Evolutionary conservation across 2,329 filamentous ascomycete species (phyloP).

Genomic region (Cladosporium sp.): DNA sequence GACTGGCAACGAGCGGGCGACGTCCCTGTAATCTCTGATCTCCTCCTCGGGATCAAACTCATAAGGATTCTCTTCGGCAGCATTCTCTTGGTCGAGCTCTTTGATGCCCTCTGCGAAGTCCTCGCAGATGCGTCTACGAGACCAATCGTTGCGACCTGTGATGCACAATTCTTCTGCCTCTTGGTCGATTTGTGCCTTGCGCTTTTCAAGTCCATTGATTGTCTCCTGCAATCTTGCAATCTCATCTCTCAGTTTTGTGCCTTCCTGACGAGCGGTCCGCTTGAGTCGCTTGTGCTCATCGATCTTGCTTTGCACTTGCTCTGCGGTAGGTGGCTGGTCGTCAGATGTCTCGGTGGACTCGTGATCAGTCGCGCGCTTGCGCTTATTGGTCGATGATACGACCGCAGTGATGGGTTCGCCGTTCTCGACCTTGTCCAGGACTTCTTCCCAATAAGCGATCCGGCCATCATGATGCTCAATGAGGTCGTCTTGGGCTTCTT

Average conservation of each 20-base stretch:
- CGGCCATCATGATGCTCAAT: slow-evolving; percentile 43
- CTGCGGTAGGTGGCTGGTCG: slow-evolving; percentile 42
- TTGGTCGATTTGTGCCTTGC: slow-evolving; percentile 36
- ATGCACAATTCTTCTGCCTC: slow-evolving; percentile 50
- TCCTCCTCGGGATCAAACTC: slow-evolving; percentile 58
- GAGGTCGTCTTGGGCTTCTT: slow-evolving; percentile 35
- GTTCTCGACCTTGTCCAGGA: slow-evolving; percentile 40
- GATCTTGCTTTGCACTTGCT: slow-evolving; percentile 46
- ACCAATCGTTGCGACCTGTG: slow-evolving; percentile 57
- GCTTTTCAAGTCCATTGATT: slow-evolving; percentile 33
- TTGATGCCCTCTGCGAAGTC: slow-evolving; percentile 62
- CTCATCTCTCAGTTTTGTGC: slow-evolving; percentile 30
- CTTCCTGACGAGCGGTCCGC: slow-evolving; percentile 36
- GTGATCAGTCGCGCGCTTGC: slow-evolving; percentile 41
- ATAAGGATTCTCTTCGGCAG: slow-evolving; percentile 54
- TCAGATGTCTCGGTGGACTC: slow-evolving; percentile 23
- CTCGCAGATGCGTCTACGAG: slow-evolving; percentile 54
- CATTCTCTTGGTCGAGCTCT: slow-evolving; percentile 60
- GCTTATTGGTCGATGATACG: slow-evolving; percentile 41
- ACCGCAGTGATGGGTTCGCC: slow-evolving; percentile 48
- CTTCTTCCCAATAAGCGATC: slow-evolving; percentile 48
- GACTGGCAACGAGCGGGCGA: slow-evolving; percentile 58
- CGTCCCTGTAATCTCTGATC: slow-evolving; percentile 57
- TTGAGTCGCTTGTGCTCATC: slow-evolving; percentile 45
- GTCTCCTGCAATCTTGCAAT: slow-evolving; percentile 36